Percentiles rank a stretch among this genome's conserved stretches.
Evolutionary conservation across 2,329 filamentous ascomycete species (phyloP).

Genomic region (Madurella mycetomatis): DNA sequence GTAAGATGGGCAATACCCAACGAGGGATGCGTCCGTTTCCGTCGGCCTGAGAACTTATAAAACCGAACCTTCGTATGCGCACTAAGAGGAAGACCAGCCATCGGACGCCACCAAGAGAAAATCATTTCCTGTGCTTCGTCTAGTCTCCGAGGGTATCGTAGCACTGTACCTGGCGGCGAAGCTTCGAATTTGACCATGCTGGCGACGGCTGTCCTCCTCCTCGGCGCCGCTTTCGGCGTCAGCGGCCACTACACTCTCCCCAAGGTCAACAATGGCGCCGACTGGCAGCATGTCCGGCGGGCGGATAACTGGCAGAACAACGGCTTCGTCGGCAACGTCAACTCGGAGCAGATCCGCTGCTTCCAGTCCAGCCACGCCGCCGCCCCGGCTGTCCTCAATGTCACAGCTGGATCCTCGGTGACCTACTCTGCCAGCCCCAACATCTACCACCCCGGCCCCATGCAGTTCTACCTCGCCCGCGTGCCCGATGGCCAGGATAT

Average conservation of each 20-base stretch:
- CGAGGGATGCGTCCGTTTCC: not conserved
- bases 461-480: constrained; percentile 39
- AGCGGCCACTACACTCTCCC: constrained; percentile 35
- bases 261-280: constrained; percentile 32
- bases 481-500: constrained; percentile 35
- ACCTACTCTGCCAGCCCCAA: constrained; percentile 39
- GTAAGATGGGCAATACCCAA: constrained; percentile 5
- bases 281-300: constrained; percentile 45
- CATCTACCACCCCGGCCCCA: constrained; percentile 39
- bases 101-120: not conserved
- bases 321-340: constrained; percentile 45
- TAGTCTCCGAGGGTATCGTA: not conserved
- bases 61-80: not conserved
- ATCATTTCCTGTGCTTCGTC: not conserved
- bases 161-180: not conserved
- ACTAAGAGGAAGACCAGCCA: not conserved
- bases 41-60: not conserved
- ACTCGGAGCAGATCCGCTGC: constrained; percentile 45
- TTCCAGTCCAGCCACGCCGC: constrained; percentile 40
- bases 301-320: constrained; percentile 49
- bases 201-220: constrained; percentile 13
- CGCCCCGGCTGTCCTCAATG: constrained; percentile 37
- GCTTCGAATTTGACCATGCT: constrained; percentile 16
- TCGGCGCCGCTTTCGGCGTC: constrained; percentile 20
- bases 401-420: constrained; percentile 43